phyloP scores from a whole-genome alignment of 257 asterid genomes.

The Ocimum tenuiflorum region DNA sequence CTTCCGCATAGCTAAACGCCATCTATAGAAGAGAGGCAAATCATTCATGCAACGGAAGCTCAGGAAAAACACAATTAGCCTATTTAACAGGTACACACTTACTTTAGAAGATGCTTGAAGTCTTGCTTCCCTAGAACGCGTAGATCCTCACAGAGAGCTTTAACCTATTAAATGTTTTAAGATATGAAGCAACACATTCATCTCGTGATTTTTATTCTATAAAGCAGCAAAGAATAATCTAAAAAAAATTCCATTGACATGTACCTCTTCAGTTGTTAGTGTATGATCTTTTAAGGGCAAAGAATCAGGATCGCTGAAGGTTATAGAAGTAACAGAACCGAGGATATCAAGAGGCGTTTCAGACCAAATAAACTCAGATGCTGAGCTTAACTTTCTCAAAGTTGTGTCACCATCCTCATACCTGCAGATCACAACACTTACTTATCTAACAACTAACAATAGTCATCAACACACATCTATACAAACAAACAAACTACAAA shows the following conservation, averaged over 20 bases:
- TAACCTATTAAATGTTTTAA: constrained; percentile 43
- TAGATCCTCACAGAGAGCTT: constrained; percentile 76
- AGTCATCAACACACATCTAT: neutral
- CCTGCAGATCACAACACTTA: constrained; percentile 27
- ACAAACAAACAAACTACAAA: neutral
- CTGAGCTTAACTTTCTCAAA: constrained; percentile 62
- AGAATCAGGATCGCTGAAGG: constrained; percentile 55
- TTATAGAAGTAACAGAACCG: constrained; percentile 71
- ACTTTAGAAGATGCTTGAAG: constrained; percentile 78
- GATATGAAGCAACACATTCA: neutral
- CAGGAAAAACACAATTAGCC: neutral
- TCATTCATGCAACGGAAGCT: neutral
- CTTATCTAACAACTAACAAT: neutral
- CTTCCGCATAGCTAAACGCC: constrained; percentile 76
- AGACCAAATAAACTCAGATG: constrained; percentile 71
- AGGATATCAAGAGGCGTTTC: constrained; percentile 66
- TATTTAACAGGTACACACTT: constrained; percentile 13
- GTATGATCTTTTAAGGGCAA: constrained; percentile 59
- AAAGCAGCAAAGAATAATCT: neutral
- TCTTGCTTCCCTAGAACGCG: constrained; percentile 89
- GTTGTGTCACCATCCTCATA: constrained; percentile 87
- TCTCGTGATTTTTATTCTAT: neutral
- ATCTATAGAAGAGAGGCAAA: constrained; percentile 35
- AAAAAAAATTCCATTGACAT: neutral
- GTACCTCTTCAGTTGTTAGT: constrained; percentile 81